These are phyloP conservation scores for Penicillium cinerascens DNA, from an alignment of 495 filamentous ascomycete genomes.

Conservation along the genomic window DNA sequence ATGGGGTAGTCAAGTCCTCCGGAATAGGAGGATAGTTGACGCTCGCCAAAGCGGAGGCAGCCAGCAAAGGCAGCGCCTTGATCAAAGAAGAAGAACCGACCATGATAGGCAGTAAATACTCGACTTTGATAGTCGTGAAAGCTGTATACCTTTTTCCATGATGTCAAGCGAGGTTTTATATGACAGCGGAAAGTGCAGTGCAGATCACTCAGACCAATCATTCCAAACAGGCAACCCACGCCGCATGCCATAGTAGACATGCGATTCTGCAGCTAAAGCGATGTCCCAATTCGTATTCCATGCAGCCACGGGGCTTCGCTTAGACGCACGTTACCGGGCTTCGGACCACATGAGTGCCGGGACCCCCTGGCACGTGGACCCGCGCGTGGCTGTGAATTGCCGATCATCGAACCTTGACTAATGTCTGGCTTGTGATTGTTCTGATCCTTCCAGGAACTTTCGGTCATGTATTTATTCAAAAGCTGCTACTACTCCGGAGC, in stretches of 20 bases:
- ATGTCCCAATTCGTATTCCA: background rate
- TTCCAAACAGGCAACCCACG: conserved; percentile 11
- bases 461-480: background rate
- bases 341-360: background rate
- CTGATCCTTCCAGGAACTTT: background rate
- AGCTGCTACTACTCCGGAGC: background rate
- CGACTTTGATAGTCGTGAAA: background rate
- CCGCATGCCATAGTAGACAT: conserved; percentile 1
- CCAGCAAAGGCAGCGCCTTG: conserved; percentile 39
- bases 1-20: conserved; percentile 51
- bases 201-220: conserved; percentile 7
- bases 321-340: background rate
- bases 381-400: background rate
- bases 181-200: background rate
- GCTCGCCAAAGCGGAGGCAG: conserved; percentile 33
- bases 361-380: conserved; percentile 7
- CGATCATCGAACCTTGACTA: background rate
- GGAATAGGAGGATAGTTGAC: conserved; percentile 52
- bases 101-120: conserved; percentile 7
- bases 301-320: background rate
- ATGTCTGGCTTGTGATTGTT: background rate
- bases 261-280: background rate
- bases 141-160: background rate
- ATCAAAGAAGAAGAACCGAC: conserved; percentile 10
- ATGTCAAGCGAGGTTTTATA: conserved; percentile 5